A percentile compares a stretch with the other conserved stretches of the same genome.
phyloP scores from a whole-genome alignment of 2,329 filamentous ascomycete genomes.

The Trichoderma sp. region DNA sequence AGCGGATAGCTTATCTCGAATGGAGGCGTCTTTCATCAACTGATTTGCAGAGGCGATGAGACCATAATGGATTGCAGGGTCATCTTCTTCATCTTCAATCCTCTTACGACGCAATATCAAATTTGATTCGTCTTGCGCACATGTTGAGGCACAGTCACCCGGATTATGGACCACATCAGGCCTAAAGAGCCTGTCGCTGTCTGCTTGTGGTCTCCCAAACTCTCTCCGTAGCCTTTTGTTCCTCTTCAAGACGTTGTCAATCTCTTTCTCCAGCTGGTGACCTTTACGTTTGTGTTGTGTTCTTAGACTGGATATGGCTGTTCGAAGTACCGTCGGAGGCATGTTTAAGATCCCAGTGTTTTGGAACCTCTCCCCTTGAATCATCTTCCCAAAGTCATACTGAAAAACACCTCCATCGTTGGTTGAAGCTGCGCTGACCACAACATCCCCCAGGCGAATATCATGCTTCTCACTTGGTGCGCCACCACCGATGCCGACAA shows the following conservation, averaged over 20 bases:
- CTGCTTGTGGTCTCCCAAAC: not conserved
- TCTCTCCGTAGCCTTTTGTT: not conserved
- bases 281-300: not conserved
- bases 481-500: too few relatives aligned
- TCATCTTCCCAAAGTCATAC: not conserved
- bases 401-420: not conserved
- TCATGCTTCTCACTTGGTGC: too few relatives aligned
- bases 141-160: not conserved
- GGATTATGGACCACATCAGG: not conserved
- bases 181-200: not conserved
- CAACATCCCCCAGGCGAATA: not conserved
- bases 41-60: not conserved
- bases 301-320: not conserved
- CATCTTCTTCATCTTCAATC: not conserved
- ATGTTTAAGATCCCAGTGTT: not conserved
- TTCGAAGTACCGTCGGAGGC: not conserved
- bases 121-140: not conserved
- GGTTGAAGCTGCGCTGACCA: not conserved
- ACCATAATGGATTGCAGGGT: not conserved
- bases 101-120: not conserved
- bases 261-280: not conserved
- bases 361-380: not conserved
- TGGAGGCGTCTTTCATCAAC: not conserved
- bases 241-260: not conserved
- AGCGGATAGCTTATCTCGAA: not conserved